Percentiles rank a stretch among this genome's conserved stretches.
phyloP scores from a whole-genome alignment of 2,329 filamentous ascomycete species.

The Hymenoscyphus albidus region DNA sequence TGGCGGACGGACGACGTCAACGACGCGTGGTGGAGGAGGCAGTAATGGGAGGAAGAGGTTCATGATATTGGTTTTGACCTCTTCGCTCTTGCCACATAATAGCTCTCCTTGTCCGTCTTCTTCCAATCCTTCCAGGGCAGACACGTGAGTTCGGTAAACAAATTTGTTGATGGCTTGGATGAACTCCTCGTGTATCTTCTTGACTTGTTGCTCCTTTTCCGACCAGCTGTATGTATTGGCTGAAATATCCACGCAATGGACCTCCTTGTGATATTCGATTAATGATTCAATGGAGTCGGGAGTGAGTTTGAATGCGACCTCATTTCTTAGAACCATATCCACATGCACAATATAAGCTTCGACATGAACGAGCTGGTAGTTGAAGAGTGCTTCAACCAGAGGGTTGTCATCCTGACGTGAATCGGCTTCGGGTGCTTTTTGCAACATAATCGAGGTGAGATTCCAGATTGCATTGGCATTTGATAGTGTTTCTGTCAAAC shows the following conservation, averaged over 20 bases:
- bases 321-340: slow-evolving; percentile 96
- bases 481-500: slow-evolving; percentile 90
- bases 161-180: slow-evolving; percentile 96
- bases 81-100: slow-evolving; percentile 84
- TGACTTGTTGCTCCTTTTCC: slow-evolving; percentile 92
- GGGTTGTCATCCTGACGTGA: slow-evolving; percentile 78
- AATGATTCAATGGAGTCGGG: slow-evolving; percentile 89
- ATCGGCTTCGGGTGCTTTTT: slow-evolving; percentile 82
- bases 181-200: slow-evolving; percentile 96
- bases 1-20: slow-evolving; percentile 84
- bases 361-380: slow-evolving; percentile 88
- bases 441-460: slow-evolving; percentile 85
- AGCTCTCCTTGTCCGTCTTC: slow-evolving; percentile 95
- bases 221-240: slow-evolving; percentile 91
- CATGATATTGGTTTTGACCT: slow-evolving; percentile 85
- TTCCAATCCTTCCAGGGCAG: slow-evolving; percentile 89
- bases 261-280: slow-evolving; percentile 92
- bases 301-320: slow-evolving; percentile 97
- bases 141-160: slow-evolving; percentile 84
- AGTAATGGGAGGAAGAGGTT: slow-evolving; percentile 81
- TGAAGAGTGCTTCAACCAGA: slow-evolving; percentile 81
- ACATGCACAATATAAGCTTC: slow-evolving; percentile 98
- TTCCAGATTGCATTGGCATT: slow-evolving; percentile 91
- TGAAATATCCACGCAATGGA: slow-evolving; percentile 86
- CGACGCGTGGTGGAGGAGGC: slow-evolving; percentile 78